Evolutionary conservation across 1,139 yeast genomes (phyloP), one percentile per base, ranked within the genome.

Genomic region (Scheffersomyces segobiensis): DNA sequence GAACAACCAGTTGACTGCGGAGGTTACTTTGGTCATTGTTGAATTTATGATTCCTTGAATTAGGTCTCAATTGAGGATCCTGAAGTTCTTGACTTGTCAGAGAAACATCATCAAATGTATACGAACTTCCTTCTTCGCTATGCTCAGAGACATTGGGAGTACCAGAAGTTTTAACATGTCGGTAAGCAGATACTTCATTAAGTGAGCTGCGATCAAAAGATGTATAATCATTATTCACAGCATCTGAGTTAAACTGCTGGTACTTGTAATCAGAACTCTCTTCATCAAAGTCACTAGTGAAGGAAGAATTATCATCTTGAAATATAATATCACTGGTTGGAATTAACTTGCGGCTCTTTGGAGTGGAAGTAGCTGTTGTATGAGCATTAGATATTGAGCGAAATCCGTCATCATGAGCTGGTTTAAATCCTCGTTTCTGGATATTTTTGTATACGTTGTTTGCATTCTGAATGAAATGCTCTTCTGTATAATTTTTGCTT

Each of bases 341-440:
- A 22, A 62, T 62, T 0, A 69, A 58, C 57, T 70, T 75, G 47
- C 62, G 65, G 22, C 66, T 67, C 55, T 75, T 75, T 0, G 82
- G 82, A 0, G 82, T 78, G 2, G 81, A 78, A 2, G 81, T 78
- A 10, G 78, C 76, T 0, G 80, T 77, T 0, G 74, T 62, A 49
- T 64, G 69, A 8, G 66, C 55, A 49, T 59, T 60, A 3, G 67
- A 63, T 20, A 59, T 55, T 1, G 64, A 60, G 10, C 62, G 53
- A 18, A 54, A 21, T 22, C 56, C 65, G 18, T 57, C 57, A 50
- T 56, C 53, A 19, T 14, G 50, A 22, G 48, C 24, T 24, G 19
- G 54, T 10, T 63, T 60, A 56, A 69, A 73, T 0, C 77, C 80
- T 61, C 75, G 65, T 59, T 72, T 74, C 59, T 78, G 80, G 47